Percentiles rank a stretch among this genome's conserved stretches.
Evolutionary conservation across 495 filamentous ascomycete genomes (phyloP).

Genomic region (Mycothermus thermophilus): DNA sequence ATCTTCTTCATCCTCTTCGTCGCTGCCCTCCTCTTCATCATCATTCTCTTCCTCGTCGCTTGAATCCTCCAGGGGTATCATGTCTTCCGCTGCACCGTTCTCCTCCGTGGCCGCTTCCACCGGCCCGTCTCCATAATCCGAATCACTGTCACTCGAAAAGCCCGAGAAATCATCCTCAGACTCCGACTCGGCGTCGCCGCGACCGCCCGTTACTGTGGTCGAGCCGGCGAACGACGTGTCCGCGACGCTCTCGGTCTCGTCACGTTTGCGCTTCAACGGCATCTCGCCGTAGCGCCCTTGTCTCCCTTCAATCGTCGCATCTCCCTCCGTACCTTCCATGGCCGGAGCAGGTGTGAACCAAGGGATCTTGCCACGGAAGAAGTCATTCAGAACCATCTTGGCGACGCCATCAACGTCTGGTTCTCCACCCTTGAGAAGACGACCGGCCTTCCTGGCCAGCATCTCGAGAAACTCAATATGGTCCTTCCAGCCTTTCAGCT

Average conservation of each 20-base stretch:
- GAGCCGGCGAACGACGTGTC: constrained; percentile 20
- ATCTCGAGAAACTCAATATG: constrained; percentile 74
- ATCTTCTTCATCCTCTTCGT: constrained; percentile 19
- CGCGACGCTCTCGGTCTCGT: constrained; percentile 29
- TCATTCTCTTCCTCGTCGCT: constrained; percentile 36
- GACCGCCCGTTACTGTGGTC: too few relatives aligned
- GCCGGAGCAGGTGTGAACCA: constrained; percentile 83
- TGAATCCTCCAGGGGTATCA: constrained; percentile 39
- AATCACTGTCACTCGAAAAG: constrained; percentile 37
- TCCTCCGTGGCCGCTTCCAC: constrained; percentile 18
- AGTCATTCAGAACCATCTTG: constrained; percentile 90
- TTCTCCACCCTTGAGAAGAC: constrained; percentile 78
- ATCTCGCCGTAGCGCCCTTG: constrained; percentile 45
- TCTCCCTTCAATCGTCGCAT: constrained; percentile 42
- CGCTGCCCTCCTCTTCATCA: constrained; percentile 33
- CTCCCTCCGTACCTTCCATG: constrained; percentile 39
- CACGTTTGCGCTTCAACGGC: constrained; percentile 42
- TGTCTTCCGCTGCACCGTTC: constrained; percentile 34
- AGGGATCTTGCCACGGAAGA: constrained; percentile 83
- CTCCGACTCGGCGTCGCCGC: constrained; percentile 3
- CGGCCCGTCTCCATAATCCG: constrained; percentile 25
- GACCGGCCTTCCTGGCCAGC: constrained; percentile 74
- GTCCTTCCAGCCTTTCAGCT: constrained; percentile 59
- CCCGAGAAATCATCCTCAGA: constrained; percentile 31
- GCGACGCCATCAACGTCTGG: constrained; percentile 86